Conservation (phyloP, 129 eudicot genomes). For the Tagetes erecta region DNA sequence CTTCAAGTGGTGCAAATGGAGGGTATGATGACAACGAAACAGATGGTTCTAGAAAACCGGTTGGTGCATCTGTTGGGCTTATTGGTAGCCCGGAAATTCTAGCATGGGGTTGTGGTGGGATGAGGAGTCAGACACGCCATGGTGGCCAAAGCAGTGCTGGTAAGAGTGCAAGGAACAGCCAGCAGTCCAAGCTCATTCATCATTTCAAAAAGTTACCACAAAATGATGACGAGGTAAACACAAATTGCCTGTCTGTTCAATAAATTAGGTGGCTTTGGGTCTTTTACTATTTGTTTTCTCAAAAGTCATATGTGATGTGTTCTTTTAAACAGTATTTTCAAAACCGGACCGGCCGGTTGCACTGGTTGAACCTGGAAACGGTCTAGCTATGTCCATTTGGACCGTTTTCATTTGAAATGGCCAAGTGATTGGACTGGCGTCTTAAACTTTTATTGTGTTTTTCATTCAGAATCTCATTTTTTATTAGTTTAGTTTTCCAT, state of each 20-base stretch:
- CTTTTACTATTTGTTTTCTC: neutral
- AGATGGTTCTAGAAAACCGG: neutral
- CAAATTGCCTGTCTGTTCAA: neutral
- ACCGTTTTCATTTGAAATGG: too few species aligned
- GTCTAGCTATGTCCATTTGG: too few species aligned
- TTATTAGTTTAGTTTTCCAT: too few species aligned
- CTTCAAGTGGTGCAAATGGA: conserved; percentile 38
- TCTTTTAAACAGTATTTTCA: neutral
- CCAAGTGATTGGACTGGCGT: too few species aligned
- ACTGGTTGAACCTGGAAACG: too few species aligned
- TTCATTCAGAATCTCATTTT: too few species aligned
- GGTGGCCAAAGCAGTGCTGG: conserved; percentile 52
- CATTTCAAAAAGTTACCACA: conserved; percentile 51
- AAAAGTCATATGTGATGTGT: conserved; percentile 2
- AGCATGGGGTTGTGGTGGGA: conserved; percentile 84
- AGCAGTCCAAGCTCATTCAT: conserved; percentile 58
- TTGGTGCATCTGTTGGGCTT: conserved; percentile 24
- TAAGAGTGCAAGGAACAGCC: conserved; percentile 47
- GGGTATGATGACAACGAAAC: conserved; percentile 33
- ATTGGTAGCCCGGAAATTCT: conserved; percentile 42
- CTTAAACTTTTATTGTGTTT: too few species aligned
- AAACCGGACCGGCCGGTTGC: too few species aligned
- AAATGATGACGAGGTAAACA: conserved; percentile 55
- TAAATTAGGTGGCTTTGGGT: neutral
- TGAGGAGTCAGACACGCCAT: conserved; percentile 76